Conservation (phyloP, 306 rosid genomes). For the Quercus suber region DNA sequence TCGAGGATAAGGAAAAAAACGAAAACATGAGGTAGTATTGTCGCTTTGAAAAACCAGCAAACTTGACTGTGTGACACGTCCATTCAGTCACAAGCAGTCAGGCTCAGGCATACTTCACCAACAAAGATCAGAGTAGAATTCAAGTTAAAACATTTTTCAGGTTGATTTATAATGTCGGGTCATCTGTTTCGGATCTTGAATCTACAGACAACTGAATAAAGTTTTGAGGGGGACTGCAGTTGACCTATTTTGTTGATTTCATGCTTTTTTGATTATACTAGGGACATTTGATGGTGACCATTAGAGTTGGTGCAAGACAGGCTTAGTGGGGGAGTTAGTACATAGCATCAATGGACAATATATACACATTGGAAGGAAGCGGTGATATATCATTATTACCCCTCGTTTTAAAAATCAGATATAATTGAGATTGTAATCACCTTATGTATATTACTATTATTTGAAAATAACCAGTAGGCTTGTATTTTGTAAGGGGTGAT, state of each 20-base stretch:
- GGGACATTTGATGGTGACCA: slow-evolving; percentile 8
- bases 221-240: background rate
- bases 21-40: background rate
- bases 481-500: background rate
- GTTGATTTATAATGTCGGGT: background rate
- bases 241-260: slow-evolving; percentile 3
- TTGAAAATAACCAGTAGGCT: background rate
- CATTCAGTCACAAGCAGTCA: background rate
- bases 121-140: background rate
- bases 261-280: background rate
- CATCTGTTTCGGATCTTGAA: background rate
- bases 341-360: background rate
- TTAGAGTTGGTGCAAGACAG: background rate
- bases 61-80: background rate
- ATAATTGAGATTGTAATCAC: background rate
- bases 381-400: background rate
- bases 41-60: background rate
- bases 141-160: background rate
- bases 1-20: background rate
- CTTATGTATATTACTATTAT: background rate
- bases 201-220: background rate
- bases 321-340: background rate
- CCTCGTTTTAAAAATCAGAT: background rate
- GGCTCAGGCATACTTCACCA: background rate
- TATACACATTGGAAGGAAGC: background rate